Evolutionary conservation across 495 filamentous ascomycete species (phyloP), one percentile per base, ranked within the genome.

Genomic region (Hypoxylon cercidicola): DNA sequence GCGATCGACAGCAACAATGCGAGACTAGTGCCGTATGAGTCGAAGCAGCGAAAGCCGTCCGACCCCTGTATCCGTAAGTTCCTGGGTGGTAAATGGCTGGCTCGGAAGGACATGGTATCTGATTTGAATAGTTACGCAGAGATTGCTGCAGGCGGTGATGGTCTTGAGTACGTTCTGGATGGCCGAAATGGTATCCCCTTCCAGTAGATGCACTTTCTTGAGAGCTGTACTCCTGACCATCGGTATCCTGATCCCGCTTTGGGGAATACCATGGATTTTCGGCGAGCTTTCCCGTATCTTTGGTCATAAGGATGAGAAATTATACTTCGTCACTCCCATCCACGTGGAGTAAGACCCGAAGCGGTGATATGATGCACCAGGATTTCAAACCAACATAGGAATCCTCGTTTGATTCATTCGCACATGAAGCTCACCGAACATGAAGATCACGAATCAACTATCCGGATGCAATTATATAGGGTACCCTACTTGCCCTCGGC

Each of bases 41-140:
- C 78, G 10, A 79, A 80, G 30, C 81, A 84, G 62, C 78, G 73
- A 57, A 84, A 84, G 61, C 81, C 81, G 23, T 72, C 54, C 28
- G 79, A 84, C 58, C 78, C 79, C 3, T 84, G 80, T 64, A 81
- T 83, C 55, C 77, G 81, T 49, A 76, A 80, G 61, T 84, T 81
- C 44, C 74, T 84, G 25, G 81, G 81, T 13, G 77, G 79, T 15
- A 48, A 75, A 35, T 84, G 79, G 80, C 74, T 83, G 20, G 75
- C 71, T 30, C 80, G 79, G 67, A 77, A 73, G 65, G 71, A 77
- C 13, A 71, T 49, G 59, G 57, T 56, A 48, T 64, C 65, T 59
- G 71, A 71, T 60, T 64, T 70, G 48, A 68, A 64, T 58, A 64
- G 58, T 71, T 62, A 53, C 12, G 60, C 68, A 59, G 68, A 58